phyloP scores from a whole-genome alignment of 257 asterid species.

The Gentiana dahurica region DNA sequence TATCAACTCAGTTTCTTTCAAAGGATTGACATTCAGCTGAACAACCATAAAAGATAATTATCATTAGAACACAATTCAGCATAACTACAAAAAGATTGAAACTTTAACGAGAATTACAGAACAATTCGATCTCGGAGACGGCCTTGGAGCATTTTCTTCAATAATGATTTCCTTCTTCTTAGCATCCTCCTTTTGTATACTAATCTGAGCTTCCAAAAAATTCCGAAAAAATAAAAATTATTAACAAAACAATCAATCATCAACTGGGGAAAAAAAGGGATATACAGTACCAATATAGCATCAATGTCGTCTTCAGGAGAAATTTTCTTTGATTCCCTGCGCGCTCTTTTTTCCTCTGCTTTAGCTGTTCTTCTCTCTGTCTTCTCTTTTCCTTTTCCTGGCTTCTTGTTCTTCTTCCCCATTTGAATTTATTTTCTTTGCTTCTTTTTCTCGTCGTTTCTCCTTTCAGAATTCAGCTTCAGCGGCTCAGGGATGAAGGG shows the following conservation, averaged over 20 bases:
- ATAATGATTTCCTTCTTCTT: slow-evolving; percentile 90
- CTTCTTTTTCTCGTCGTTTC: too few species aligned
- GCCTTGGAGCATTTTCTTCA: slow-evolving; percentile 86
- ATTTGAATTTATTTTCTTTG: slow-evolving; percentile 15
- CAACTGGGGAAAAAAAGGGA: background rate
- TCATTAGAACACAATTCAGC: background rate
- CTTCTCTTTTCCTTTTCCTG: slow-evolving; percentile 97
- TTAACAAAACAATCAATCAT: background rate
- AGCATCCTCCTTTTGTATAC: slow-evolving; percentile 88
- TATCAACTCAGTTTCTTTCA: slow-evolving; percentile 80
- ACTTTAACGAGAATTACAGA: slow-evolving; percentile 39
- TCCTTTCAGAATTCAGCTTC: too few species aligned
- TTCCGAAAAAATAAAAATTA: background rate
- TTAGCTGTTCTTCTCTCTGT: slow-evolving; percentile 81
- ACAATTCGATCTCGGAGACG: slow-evolving; percentile 97
- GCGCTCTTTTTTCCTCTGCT: slow-evolving; percentile 72
- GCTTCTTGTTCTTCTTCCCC: slow-evolving; percentile 91
- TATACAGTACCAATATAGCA: slow-evolving; percentile 58
- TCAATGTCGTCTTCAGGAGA: slow-evolving; percentile 99
- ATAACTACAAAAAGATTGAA: slow-evolving; percentile 1
- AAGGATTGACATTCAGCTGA: slow-evolving; percentile 76
- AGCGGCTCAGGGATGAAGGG: too few species aligned
- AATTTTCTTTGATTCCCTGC: slow-evolving; percentile 79
- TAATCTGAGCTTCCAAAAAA: slow-evolving; percentile 24
- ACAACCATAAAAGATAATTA: slow-evolving; percentile 3